Evolutionary conservation across 805 yeast genomes (phyloP), one percentile per base, ranked within the genome.

Genomic region (Zygosaccharomyces siamensis): DNA sequence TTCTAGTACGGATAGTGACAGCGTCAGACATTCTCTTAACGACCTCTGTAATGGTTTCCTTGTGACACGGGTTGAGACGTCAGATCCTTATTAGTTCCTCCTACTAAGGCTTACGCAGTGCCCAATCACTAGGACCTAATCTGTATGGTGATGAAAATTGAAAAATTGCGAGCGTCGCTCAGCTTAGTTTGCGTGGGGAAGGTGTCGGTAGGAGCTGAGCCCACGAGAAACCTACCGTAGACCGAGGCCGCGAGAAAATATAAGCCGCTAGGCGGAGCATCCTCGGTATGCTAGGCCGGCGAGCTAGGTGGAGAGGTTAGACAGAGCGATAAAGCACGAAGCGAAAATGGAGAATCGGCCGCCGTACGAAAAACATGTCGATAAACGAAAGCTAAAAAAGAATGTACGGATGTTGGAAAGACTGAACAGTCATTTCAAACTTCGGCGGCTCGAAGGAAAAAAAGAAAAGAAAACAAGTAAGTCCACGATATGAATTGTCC

Each of bases 1-100:
- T 92, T 86, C 98, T 86, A 76, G 98, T 92, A 85, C 98, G 92
- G 83, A 93, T 87, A 72, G 99, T 93, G 79, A 93, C 90, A 75
- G 98, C 90, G 95, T 93, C 99, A 85, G 95, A 86, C 44, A 41
- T 41, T 41, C 24, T 41, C 18, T 41, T 41, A 41, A 30, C 44
- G 37, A 33, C 37, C 37, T 33, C 44, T 41, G 36, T 41, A 11
- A 30, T 28, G 44, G 44, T 28, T 33, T 41, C 44, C 44, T 41
- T 41, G 33, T 33, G 44, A 41, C 33, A 33, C 44, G 44, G 33
- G 21, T 30, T 33, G 24, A 20, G 37, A 33, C 37, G 21, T 18
- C 44, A 14, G 44, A 11, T 33, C 32, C 44, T 41, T 30, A 18
- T n/a, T 30, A 30, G 18, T 30, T 24, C 30, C 16, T 41, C 18